Base-by-base conservation (phyloP, 2,329 filamentous ascomycete species). In the Aspergillus texensis region DNA sequence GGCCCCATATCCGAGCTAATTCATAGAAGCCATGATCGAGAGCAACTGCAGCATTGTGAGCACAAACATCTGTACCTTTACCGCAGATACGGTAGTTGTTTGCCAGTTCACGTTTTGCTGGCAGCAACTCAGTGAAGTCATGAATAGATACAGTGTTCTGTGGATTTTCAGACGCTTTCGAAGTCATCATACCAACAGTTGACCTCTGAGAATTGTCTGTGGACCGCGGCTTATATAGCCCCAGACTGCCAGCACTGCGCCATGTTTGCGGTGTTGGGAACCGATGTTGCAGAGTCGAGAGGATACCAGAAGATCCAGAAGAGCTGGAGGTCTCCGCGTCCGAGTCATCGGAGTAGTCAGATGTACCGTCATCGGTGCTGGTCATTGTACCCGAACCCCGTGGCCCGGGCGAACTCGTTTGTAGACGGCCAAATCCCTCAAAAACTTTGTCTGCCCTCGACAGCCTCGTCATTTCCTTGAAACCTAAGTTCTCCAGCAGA, bases 61-160 rank as follows among this genome's bases (percentile, higher is more conserved):
- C 83, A 77, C 94, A 98, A 4, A 97, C 88, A 43, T 90, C 86
- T n/a, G 88, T 86, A 0, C 91, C 90, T 65, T 93, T 88, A 4
- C 93, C 93, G 74, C 95, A 94, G 16, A 97, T 91, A 28, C 85
- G 86, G 77, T 98, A 99, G 68, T 91, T 87, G 62, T 88, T 82
- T 2, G 93, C 95, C 65, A 97, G 85, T 60, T 88, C 84, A 63
- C 85, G 85, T 75, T 93, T 95, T 3, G 92, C 91, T 0, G 94
- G 94, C n/a, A 97, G 79, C 14, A 93, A 76, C 55, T 86, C 81
- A 11, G 87, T 85, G 30, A 96, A 75, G 65, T 92, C 85, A 71
- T 94, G 85, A 45, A 97, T 88, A 1, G 88, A 88, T 24, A 98
- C 80, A 26, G 91, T 82, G 65, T 94, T 93, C 69, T 89, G 91